A percentile compares a stretch with the other conserved stretches of the same genome.
Conservation (phyloP, 2,329 filamentous ascomycete species). For the Botrytis elliptica region DNA sequence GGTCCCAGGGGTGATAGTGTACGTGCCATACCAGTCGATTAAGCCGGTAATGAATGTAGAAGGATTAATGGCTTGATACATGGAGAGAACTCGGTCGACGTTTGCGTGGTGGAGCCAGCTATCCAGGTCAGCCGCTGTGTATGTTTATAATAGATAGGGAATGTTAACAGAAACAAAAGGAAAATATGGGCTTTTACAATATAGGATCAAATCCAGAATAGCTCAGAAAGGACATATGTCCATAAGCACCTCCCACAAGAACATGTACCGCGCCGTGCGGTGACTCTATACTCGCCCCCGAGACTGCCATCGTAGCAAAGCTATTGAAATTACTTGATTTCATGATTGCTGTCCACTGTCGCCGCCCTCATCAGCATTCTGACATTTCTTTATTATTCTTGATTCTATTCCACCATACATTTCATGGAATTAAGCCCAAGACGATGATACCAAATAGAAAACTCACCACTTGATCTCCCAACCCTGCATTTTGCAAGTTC, state of each 20-base stretch:
- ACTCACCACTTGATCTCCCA: constrained; percentile 30
- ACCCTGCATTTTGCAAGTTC: constrained; percentile 23
- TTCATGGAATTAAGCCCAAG: neutral
- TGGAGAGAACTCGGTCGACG: constrained; percentile 58
- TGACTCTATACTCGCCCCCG: constrained; percentile 45
- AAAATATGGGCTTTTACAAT: constrained; percentile 42
- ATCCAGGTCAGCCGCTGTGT: neutral
- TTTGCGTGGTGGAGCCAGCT: constrained; percentile 56
- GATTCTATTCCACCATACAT: neutral
- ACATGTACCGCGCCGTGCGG: constrained; percentile 47
- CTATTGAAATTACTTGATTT: constrained; percentile 41
- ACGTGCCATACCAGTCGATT: constrained; percentile 39
- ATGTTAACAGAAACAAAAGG: neutral
- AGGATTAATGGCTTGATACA: constrained; percentile 48
- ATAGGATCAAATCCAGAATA: constrained; percentile 49
- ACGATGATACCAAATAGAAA: neutral
- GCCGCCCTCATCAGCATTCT: neutral
- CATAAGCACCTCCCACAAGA: constrained; percentile 40
- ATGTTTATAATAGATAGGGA: neutral
- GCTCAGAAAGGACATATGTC: constrained; percentile 44
- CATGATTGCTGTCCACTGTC: constrained; percentile 46
- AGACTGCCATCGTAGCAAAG: constrained; percentile 44
- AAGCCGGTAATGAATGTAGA: constrained; percentile 36
- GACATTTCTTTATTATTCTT: neutral
- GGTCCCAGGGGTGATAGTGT: constrained; percentile 30